Base-by-base conservation (phyloP, 768 basidiomycete genomes). In the Tylopilus balloui region DNA sequence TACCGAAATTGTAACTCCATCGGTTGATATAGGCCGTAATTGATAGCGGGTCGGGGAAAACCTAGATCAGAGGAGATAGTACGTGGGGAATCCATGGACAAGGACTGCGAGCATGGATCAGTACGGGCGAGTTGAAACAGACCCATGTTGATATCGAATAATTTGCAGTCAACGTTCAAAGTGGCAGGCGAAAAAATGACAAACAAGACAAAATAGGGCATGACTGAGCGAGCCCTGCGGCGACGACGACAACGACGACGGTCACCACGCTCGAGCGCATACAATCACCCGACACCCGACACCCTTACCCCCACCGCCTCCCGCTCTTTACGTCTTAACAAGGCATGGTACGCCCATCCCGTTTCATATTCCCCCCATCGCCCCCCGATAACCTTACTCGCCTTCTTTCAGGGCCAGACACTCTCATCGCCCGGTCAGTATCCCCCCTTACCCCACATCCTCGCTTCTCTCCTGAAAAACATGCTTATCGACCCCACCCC, bases 351-450 rank as follows among this genome's bases (percentile, higher is more conserved):
- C 51, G 66, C 25, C 15, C 36, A 27, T 52, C 39, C 11, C n/a
- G 21, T 32, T 49, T 39, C 42, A 38, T 45, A 31, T 51, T 27
- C 14, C n/a, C 37, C 36, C 17, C 36, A 31, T 32, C 42, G 27
- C 47, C 41, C 43, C 19, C 48, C 42, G 42, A 55, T 46, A 59
- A 39, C 7, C 27, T 42, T 24, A 8, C 9, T 25, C 12, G 3
- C 14, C 42, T 29, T 35, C 39, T 45, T 62, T 48, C 36, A 90
- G 90, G 90, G 90, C 67, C 90, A 92, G 82, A 91, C 86, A 4
- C 81, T 92, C 40, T 89, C 87, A 53, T 75, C 79, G 39, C 90
- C 90, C 63, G 80, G 88, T 88, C 55, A 57, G 79, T 73, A 31
- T 37, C 53, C 43, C 27, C 27, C 35, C 21, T 31, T 52, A 34